These are phyloP conservation scores for Strobilomyces dryophilus DNA, from an alignment of 768 basidiomycete species.

Conservation along the genomic window DNA sequence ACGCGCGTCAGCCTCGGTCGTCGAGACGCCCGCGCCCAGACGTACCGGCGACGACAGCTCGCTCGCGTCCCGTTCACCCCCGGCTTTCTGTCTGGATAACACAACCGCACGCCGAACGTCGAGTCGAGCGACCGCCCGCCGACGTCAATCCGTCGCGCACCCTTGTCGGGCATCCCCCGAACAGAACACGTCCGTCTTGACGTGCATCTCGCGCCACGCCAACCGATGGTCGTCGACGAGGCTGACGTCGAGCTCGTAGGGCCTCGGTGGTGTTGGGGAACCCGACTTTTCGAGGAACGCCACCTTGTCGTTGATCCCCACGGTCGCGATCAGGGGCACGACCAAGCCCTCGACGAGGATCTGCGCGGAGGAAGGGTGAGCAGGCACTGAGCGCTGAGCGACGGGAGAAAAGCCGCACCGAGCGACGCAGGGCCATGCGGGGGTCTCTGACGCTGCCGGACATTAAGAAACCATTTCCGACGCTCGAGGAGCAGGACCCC, in stretches of 20 bases:
- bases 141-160: slow-evolving; percentile 34
- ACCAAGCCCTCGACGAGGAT: slow-evolving; percentile 55
- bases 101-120: slow-evolving; percentile 70
- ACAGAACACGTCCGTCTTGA: slow-evolving; percentile 79
- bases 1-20: neutral
- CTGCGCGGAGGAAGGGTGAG: slow-evolving; percentile 20
- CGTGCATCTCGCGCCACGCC: slow-evolving; percentile 75
- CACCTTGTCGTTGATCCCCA: slow-evolving; percentile 80
- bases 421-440: too few relatives aligned
- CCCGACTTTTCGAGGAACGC: slow-evolving; percentile 74
- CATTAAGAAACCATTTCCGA: neutral
- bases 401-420: too few relatives aligned
- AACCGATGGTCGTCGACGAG: slow-evolving; percentile 39
- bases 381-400: neutral
- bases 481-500: too few relatives aligned
- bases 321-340: slow-evolving; percentile 68
- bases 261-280: slow-evolving; percentile 68
- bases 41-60: slow-evolving; percentile 58
- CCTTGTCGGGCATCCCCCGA: slow-evolving; percentile 75
- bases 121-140: slow-evolving; percentile 61
- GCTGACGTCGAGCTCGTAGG: slow-evolving; percentile 69
- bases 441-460: too few relatives aligned
- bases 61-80: slow-evolving; percentile 64
- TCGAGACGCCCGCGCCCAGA: neutral
- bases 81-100: slow-evolving; percentile 60